Conservation (phyloP, 805 yeast species). For the Metschnikowia henanensis region DNA sequence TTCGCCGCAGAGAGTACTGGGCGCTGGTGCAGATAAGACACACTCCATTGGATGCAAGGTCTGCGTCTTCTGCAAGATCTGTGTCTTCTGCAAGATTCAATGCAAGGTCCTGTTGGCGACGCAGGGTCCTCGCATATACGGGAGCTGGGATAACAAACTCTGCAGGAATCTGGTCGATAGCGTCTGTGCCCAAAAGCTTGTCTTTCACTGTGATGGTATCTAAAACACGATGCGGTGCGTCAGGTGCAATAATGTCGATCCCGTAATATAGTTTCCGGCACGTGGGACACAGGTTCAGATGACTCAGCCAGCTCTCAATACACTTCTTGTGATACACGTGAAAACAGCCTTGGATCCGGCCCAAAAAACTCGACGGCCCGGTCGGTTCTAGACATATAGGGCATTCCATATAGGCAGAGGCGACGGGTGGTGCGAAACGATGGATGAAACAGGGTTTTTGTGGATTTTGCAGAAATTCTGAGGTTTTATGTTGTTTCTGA, state of each 20-base stretch:
- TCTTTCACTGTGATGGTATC: constrained; percentile 27
- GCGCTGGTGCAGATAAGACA: constrained; percentile 38
- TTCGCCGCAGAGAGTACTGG: constrained; percentile 24
- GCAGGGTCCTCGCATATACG: neutral
- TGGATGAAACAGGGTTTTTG: too few relatives aligned
- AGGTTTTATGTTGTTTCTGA: neutral
- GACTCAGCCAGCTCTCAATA: constrained; percentile 54
- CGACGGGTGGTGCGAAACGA: neutral
- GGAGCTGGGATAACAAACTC: constrained; percentile 32
- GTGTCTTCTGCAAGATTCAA: too few relatives aligned
- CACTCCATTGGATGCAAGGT: constrained; percentile 21
- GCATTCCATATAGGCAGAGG: constrained; percentile 37
- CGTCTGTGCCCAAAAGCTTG: constrained; percentile 32
- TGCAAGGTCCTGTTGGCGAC: too few relatives aligned
- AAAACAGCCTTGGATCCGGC: constrained; percentile 38
- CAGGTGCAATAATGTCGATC: constrained; percentile 30
- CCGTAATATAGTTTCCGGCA: constrained; percentile 50
- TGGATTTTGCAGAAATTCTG: neutral
- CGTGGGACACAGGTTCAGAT: constrained; percentile 61
- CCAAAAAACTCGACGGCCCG: constrained; percentile 19
- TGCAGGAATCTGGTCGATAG: constrained; percentile 37
- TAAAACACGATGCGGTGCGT: constrained; percentile 12
- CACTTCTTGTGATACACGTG: constrained; percentile 61
- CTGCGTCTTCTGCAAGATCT: constrained; percentile 2
- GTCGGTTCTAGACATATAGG: constrained; percentile 56